Evolutionary conservation across 2,329 filamentous ascomycete species (phyloP).

Genomic region (Botrytis squamosa): DNA sequence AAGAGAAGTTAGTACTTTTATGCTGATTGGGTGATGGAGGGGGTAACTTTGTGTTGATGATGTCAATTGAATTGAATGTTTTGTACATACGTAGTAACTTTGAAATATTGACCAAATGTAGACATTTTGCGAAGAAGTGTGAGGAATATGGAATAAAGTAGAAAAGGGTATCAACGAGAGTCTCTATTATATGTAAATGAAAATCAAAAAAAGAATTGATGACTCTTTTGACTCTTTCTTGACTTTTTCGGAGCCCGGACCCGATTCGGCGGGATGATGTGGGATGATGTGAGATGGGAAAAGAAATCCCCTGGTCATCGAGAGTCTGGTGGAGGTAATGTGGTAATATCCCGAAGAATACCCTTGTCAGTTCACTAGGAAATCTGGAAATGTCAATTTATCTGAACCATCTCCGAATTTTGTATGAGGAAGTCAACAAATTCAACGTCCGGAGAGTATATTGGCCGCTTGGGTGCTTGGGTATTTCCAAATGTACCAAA

Average conservation of each 20-base stretch:
- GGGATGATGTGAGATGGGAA: conserved; percentile 9
- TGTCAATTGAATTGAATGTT: conserved; percentile 16
- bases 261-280: conserved; percentile 14
- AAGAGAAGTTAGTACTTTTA: conserved; percentile 20
- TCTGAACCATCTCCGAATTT: conserved; percentile 1
- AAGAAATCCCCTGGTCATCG: background rate
- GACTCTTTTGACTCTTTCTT: conserved; percentile 25
- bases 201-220: conserved; percentile 22
- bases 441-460: background rate
- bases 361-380: background rate
- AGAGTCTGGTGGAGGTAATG: background rate
- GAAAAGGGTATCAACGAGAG: background rate
- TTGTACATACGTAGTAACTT: conserved; percentile 65
- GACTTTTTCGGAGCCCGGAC: conserved; percentile 32
- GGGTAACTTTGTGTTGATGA: background rate
- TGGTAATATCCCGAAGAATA: background rate
- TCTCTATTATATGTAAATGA: conserved; percentile 1
- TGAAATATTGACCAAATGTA: conserved; percentile 80
- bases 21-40: background rate
- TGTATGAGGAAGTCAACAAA: background rate
- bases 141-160: conserved; percentile 3
- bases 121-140: conserved; percentile 61
- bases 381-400: background rate
- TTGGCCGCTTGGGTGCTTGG: background rate
- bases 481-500: background rate